Base-by-base conservation (phyloP, 768 basidiomycete genomes). In the Leccinum obscurum region DNA sequence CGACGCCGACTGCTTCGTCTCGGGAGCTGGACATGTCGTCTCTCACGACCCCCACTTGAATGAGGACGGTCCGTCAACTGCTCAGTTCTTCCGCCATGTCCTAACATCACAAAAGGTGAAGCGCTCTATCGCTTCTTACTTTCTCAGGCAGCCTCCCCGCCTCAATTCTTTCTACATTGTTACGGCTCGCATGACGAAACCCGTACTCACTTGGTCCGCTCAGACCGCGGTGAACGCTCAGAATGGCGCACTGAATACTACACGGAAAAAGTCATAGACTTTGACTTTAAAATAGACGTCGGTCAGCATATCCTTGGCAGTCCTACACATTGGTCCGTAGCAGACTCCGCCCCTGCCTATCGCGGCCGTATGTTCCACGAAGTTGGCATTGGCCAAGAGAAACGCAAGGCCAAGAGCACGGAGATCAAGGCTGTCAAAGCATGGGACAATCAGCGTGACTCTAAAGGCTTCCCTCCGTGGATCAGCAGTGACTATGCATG, bases 51-150 rank as follows among this genome's bases (percentile, higher is more conserved):
- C 70, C 6, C 87, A 89, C 67, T 71, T 90, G 51, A 90, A 90
- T 59, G 72, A 80, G 53, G 88, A 90, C 64, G 87, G 87, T 78
- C 56, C 34, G 76, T 68, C 56, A 20, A 34, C 35, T 32, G 15
- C 4, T 55, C 46, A 0, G 11, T 49, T 28, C 52, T 41, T 28
- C 32, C 6, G 1, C 54, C 0, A 35, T 49, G 24, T 60, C 49
- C 54, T 67, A 49, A 65, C 58, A 37, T 39, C 20, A 7, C 55
- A 59, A 11, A 56, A 88, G 87, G 88, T 50, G 87, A 88, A 66
- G 85, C 86, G 0, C 79, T 92, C 24, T 90, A 89, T 70, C 83
- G 88, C 58, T 93, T 90, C 72, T 75, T 93, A 17, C 81, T 90
- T 24, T 78, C 79, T 4, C 84, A 87, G 55, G 79, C 86, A 2